phyloP scores from a whole-genome alignment of 2,329 filamentous ascomycete species.

The Xylariaceae sp. region DNA sequence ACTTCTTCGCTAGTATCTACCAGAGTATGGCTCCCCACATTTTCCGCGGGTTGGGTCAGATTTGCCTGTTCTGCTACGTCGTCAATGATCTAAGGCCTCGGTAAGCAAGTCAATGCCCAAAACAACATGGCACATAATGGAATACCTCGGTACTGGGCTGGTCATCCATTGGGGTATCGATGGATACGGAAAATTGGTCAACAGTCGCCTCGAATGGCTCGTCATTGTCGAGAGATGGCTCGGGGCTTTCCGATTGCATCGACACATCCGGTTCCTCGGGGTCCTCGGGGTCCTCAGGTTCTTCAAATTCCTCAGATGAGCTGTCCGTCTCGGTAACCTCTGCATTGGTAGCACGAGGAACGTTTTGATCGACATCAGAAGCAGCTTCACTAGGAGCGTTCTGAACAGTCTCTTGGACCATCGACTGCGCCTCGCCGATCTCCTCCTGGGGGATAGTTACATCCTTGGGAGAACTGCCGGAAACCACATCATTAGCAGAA shows the following conservation, averaged over 20 bases:
- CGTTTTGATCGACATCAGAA: neutral
- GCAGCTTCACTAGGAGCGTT: neutral
- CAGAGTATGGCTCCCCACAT: conserved; percentile 4
- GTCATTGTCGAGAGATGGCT: conserved; percentile 20
- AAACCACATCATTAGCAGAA: neutral
- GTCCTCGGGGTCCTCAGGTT: no score
- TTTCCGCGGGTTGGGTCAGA: conserved; percentile 12
- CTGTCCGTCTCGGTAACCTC: neutral
- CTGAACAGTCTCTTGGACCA: neutral
- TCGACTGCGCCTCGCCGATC: neutral
- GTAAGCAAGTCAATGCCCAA: conserved; percentile 9
- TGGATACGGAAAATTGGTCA: conserved; percentile 19
- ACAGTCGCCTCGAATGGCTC: conserved; percentile 21
- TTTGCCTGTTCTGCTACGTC: conserved; percentile 24
- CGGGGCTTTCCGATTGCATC: conserved; percentile 18
- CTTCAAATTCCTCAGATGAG: neutral
- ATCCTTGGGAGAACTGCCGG: neutral
- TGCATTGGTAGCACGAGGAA: neutral
- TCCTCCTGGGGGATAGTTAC: neutral
- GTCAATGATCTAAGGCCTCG: conserved; percentile 15
- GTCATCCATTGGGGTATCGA: conserved; percentile 10
- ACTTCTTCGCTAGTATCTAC: conserved; percentile 28
- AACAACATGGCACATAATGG: neutral
- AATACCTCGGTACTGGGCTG: conserved; percentile 22
- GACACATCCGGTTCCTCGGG: conserved; percentile 14